A percentile compares a stretch with the other conserved stretches of the same genome.
Evolutionary conservation across 208 protist genomes (phyloP).

Genomic region (Wallacemonas sp.): DNA sequence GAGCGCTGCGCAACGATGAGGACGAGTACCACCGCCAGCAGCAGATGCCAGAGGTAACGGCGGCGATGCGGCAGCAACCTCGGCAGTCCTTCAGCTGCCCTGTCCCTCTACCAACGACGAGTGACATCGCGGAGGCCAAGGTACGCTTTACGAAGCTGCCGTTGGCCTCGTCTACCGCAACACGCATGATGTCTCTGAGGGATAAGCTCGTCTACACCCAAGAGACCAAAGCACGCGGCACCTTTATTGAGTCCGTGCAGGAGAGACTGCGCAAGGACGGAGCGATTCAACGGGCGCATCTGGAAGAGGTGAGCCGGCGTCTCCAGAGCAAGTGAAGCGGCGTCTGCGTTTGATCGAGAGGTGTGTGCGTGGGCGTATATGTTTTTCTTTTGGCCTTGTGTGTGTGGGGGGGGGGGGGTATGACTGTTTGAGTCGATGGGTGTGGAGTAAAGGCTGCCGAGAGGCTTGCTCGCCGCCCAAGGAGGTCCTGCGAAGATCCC

Average conservation of each 20-base stretch:
- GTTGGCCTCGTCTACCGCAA: conserved; percentile 29
- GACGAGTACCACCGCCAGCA: conserved; percentile 75
- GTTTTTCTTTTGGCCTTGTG: background rate
- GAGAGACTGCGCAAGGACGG: conserved; percentile 24
- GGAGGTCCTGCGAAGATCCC: no score
- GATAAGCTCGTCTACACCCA: conserved; percentile 33
- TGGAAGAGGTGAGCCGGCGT: conserved; percentile 5
- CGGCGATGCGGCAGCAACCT: conserved; percentile 22
- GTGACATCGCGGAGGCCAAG: conserved; percentile 41
- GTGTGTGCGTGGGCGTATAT: background rate
- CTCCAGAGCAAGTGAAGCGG: background rate
- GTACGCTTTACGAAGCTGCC: conserved; percentile 36
- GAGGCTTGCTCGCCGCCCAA: no score
- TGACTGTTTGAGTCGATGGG: no score
- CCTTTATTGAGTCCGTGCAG: conserved; percentile 26
- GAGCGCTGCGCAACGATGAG: conserved; percentile 82
- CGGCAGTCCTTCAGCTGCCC: conserved; percentile 53
- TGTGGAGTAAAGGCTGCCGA: no score
- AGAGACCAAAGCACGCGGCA: conserved; percentile 39
- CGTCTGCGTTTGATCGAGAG: background rate
- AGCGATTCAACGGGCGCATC: background rate
- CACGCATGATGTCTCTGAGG: conserved; percentile 36
- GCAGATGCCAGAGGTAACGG: conserved; percentile 68
- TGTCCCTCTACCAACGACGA: conserved; percentile 48
- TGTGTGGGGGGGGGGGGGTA: no score